Percentiles rank a stretch among this genome's conserved stretches.
phyloP scores from a whole-genome alignment of 164 flowering plant genomes.

The Platanus orientalis region DNA sequence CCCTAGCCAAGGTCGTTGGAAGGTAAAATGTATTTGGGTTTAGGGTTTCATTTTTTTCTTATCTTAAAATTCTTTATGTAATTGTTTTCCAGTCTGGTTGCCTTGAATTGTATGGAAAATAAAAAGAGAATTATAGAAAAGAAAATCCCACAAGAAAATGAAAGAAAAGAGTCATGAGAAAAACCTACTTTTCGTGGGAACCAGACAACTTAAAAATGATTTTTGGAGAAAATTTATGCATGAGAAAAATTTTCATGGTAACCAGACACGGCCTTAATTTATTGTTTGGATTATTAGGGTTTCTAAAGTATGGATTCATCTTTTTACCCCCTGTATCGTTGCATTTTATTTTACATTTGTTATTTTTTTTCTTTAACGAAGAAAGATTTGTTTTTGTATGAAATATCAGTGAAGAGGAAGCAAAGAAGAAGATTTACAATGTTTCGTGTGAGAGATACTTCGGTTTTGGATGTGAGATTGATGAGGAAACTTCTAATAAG shows the following conservation, averaged over 20 bases:
- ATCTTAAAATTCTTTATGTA: too few relatives aligned
- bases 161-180: too few relatives aligned
- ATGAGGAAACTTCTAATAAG: conserved; percentile 91
- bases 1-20: conserved; percentile 75
- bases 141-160: too few relatives aligned
- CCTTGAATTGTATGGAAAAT: too few relatives aligned
- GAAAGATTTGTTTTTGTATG: conserved; percentile 2
- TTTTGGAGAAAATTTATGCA: too few relatives aligned
- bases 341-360: neutral
- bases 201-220: too few relatives aligned
- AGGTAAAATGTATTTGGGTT: conserved; percentile 35
- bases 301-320: neutral
- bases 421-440: conserved; percentile 87
- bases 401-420: conserved; percentile 73
- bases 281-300: neutral
- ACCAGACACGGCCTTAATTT: neutral
- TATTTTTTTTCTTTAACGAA: neutral
- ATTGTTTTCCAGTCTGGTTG: too few relatives aligned
- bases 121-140: too few relatives aligned
- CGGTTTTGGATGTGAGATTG: conserved; percentile 96
- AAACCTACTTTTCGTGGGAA: too few relatives aligned
- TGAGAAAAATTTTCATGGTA: too few relatives aligned
- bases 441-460: conserved; percentile 93
- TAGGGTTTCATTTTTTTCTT: neutral
- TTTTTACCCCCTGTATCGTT: neutral